A percentile compares a stretch with the other conserved stretches of the same genome.
These are phyloP conservation scores for Nepenthes alata DNA, from an alignment of 179 eudicot genomes.

Conservation along the genomic window DNA sequence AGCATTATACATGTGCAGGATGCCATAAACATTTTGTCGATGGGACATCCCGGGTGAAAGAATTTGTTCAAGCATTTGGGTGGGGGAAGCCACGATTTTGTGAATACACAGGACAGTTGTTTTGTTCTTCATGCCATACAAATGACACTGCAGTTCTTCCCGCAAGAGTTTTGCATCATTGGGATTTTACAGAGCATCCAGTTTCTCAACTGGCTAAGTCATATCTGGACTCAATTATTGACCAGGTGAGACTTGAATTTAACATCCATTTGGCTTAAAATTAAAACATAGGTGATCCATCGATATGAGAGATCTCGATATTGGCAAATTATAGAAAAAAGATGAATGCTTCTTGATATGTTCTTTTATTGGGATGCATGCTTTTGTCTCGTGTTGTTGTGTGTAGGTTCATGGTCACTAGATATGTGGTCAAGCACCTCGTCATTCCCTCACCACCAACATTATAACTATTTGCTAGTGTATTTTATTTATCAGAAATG, in stretches of 20 bases:
- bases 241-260: slow-evolving; percentile 38
- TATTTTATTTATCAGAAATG: too few species aligned
- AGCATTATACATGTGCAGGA: slow-evolving; percentile 79
- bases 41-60: slow-evolving; percentile 64
- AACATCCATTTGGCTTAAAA: not conserved
- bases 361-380: too few species aligned
- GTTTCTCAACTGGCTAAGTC: slow-evolving; percentile 92
- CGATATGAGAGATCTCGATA: too few species aligned
- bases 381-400: too few species aligned
- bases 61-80: slow-evolving; percentile 61
- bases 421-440: too few species aligned
- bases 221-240: slow-evolving; percentile 72
- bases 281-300: too few species aligned
- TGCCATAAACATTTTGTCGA: slow-evolving; percentile 72
- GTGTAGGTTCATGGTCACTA: too few species aligned
- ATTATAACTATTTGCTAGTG: too few species aligned
- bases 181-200: slow-evolving; percentile 82
- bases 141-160: slow-evolving; percentile 85
- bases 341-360: too few species aligned
- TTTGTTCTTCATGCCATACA: slow-evolving; percentile 78
- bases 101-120: slow-evolving; percentile 87
- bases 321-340: too few species aligned
- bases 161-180: slow-evolving; percentile 81
- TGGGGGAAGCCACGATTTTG: slow-evolving; percentile 94
- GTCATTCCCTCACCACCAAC: too few species aligned